Evolutionary conservation across 805 yeast species (phyloP).

Genomic region (Saccharomyces mikatae): DNA sequence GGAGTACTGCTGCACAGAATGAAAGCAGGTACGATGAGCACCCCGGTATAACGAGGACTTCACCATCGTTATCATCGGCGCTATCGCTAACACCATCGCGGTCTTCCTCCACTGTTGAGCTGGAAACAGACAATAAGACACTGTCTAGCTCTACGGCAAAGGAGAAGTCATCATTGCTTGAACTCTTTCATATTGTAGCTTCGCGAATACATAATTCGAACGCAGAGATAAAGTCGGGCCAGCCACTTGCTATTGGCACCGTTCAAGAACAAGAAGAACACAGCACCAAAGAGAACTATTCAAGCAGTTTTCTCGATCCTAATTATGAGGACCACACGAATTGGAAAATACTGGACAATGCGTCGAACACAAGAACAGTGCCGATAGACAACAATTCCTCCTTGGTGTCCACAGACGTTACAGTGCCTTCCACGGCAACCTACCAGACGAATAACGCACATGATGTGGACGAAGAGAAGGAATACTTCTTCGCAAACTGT

Average conservation of each 20-base stretch:
- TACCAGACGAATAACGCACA: neutral
- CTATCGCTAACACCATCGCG: neutral
- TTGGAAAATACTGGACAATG: slow-evolving; percentile 12
- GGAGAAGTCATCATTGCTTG: neutral
- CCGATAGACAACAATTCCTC: slow-evolving; percentile 14
- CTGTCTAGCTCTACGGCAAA: slow-evolving; percentile 1
- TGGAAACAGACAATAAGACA: neutral
- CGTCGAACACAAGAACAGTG: slow-evolving; percentile 20
- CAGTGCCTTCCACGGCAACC: neutral
- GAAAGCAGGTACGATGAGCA: neutral
- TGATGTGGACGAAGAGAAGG: slow-evolving; percentile 38
- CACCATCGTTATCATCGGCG: neutral
- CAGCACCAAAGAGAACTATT: neutral
- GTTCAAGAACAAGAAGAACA: neutral
- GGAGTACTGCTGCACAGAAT: neutral
- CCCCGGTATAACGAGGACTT: neutral
- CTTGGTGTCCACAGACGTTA: neutral
- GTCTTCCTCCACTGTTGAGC: neutral
- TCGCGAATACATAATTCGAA: slow-evolving; percentile 7
- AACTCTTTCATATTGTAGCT: slow-evolving; percentile 1
- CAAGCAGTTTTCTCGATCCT: neutral
- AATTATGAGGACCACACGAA: neutral
- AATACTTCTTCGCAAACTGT: slow-evolving; percentile 63
- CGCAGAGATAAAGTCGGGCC: slow-evolving; percentile 1
- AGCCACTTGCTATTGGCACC: neutral